Conservation (phyloP, 345 rosid species). For the Alliaria petiolata region DNA sequence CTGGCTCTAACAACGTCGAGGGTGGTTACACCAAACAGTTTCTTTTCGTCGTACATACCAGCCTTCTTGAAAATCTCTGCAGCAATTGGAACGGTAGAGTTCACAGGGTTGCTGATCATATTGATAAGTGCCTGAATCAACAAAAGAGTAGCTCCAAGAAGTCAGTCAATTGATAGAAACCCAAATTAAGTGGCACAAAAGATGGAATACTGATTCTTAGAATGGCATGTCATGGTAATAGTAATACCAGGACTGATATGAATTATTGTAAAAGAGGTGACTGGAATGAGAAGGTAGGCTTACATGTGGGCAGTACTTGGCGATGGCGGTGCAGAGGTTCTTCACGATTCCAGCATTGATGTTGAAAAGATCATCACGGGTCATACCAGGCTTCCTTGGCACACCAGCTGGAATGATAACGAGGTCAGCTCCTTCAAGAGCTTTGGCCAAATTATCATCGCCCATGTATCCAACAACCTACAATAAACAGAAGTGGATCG, state of each 20-base stretch:
- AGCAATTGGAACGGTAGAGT: constrained; percentile 76
- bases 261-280: not conserved
- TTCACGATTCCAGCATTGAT: constrained; percentile 57
- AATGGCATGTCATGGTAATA: too few relatives aligned
- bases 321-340: constrained; percentile 49
- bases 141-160: not conserved
- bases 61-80: constrained; percentile 79
- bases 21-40: constrained; percentile 76
- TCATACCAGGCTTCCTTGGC: constrained; percentile 78
- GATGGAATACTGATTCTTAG: not conserved
- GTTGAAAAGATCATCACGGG: constrained; percentile 72
- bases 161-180: too few relatives aligned
- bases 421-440: constrained; percentile 57
- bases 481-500: not conserved
- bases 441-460: constrained; percentile 38
- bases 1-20: constrained; percentile 81
- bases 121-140: constrained; percentile 57
- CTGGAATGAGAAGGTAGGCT: not conserved
- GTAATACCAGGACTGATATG: not conserved
- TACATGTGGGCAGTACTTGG: constrained; percentile 56
- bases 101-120: constrained; percentile 84
- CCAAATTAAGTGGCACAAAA: not conserved
- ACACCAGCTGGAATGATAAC: constrained; percentile 74
- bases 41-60: constrained; percentile 65
- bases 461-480: constrained; percentile 44